Conservation (phyloP, 2,329 filamentous ascomycete genomes). For the Fusarium chuoi region DNA sequence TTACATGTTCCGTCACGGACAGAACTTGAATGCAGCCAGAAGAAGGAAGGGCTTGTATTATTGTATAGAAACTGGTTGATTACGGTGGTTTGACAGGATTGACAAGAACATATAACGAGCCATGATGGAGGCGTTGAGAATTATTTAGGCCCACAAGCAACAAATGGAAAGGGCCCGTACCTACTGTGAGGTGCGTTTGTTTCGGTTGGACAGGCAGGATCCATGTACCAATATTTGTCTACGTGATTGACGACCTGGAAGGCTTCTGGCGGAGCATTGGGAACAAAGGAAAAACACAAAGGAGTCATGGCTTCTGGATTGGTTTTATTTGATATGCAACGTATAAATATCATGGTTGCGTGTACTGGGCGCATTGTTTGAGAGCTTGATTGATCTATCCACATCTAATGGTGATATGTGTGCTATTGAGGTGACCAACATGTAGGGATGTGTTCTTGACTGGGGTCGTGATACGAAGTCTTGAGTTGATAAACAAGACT, state of each 20-base stretch:
- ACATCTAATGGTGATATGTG: not conserved
- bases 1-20: constrained; percentile 2
- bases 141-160: constrained; percentile 11
- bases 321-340: constrained; percentile 6
- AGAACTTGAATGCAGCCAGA: not conserved
- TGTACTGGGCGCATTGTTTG: constrained; percentile 2
- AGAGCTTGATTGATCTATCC: not conserved
- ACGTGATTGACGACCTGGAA: constrained; percentile 28
- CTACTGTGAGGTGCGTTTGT: constrained; percentile 6
- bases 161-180: constrained; percentile 8
- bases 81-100: constrained; percentile 8
- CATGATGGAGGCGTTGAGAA: constrained; percentile 30
- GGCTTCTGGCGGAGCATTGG: constrained; percentile 18
- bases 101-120: constrained; percentile 29
- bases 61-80: constrained; percentile 10
- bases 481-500: not conserved
- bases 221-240: constrained; percentile 36
- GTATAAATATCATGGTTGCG: constrained; percentile 28
- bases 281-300: constrained; percentile 19
- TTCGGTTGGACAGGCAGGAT: constrained; percentile 24
- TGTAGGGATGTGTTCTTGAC: not conserved
- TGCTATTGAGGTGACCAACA: not conserved
- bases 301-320: constrained; percentile 21
- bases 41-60: constrained; percentile 12
- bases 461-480: not conserved